phyloP scores from a whole-genome alignment of 768 basidiomycete genomes.

The Pleurotus tuber-regium region DNA sequence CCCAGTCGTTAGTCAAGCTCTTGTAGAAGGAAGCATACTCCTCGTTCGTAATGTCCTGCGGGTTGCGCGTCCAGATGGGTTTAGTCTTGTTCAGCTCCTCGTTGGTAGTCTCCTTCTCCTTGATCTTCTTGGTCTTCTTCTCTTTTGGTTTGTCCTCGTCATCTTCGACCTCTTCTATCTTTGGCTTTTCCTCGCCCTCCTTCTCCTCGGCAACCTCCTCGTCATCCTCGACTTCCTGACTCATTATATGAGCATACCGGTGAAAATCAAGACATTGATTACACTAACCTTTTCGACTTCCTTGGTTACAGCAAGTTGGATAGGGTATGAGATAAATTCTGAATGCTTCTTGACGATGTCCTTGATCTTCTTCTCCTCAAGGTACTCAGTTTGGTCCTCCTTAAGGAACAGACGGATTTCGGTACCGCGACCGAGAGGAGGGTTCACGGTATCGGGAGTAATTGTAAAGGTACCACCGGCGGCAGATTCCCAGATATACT shows the following conservation, averaged over 20 bases:
- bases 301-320: conserved; percentile 97
- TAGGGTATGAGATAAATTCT: conserved; percentile 99
- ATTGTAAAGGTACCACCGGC: conserved; percentile 99
- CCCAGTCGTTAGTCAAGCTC: conserved; percentile 99
- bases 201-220: conserved; percentile 72
- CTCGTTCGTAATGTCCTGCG: conserved; percentile 86
- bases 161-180: conserved; percentile 83
- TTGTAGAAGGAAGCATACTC: conserved; percentile 99
- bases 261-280: background rate
- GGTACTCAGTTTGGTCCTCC: conserved; percentile 98
- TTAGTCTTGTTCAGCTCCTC: conserved; percentile 99
- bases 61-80: conserved; percentile 99
- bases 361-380: conserved; percentile 99
- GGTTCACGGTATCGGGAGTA: conserved; percentile 88
- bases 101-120: conserved; percentile 82
- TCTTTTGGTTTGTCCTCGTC: conserved; percentile 83
- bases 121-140: conserved; percentile 94
- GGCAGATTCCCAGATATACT: conserved; percentile 99
- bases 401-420: conserved; percentile 92
- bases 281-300: conserved; percentile 93
- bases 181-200: conserved; percentile 72
- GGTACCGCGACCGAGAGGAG: conserved; percentile 89
- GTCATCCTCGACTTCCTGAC: conserved; percentile 83
- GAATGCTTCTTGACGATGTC: conserved; percentile 99
- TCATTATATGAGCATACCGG: background rate